phyloP scores from a whole-genome alignment of 2,329 filamentous ascomycete species.

The Talaromyces sp. region DNA sequence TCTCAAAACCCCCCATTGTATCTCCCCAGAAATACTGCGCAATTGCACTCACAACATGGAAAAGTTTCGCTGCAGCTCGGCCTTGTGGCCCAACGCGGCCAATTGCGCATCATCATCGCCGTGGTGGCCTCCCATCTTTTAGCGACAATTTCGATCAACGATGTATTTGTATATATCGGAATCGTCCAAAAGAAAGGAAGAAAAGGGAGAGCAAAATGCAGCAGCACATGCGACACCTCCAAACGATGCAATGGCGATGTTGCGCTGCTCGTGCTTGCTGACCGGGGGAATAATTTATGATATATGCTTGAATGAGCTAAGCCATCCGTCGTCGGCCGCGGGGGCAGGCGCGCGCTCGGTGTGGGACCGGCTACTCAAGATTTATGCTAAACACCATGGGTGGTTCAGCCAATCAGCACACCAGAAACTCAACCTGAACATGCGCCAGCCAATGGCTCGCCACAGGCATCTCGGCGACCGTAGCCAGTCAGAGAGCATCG shows the following conservation, averaged over 20 bases:
- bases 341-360: not conserved
- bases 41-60: constrained; percentile 38
- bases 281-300: not conserved
- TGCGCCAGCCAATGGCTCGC: not conserved
- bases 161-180: not conserved
- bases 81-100: constrained; percentile 53
- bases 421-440: not conserved
- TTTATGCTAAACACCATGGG: not conserved
- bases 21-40: no score
- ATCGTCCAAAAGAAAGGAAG: not conserved
- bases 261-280: not conserved
- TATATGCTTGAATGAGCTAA: not conserved
- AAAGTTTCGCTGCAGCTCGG: constrained; percentile 55
- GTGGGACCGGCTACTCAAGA: not conserved
- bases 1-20: not conserved
- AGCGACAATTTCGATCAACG: not conserved
- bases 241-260: not conserved
- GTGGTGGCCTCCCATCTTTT: not conserved
- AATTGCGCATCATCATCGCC: constrained; percentile 45
- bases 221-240: not conserved
- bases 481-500: not conserved
- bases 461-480: not conserved
- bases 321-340: not conserved
- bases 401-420: not conserved
- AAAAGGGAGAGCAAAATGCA: not conserved